Evolutionary conservation across 2,329 filamentous ascomycete genomes (phyloP).

Genomic region (Ascosphaera aggregata): DNA sequence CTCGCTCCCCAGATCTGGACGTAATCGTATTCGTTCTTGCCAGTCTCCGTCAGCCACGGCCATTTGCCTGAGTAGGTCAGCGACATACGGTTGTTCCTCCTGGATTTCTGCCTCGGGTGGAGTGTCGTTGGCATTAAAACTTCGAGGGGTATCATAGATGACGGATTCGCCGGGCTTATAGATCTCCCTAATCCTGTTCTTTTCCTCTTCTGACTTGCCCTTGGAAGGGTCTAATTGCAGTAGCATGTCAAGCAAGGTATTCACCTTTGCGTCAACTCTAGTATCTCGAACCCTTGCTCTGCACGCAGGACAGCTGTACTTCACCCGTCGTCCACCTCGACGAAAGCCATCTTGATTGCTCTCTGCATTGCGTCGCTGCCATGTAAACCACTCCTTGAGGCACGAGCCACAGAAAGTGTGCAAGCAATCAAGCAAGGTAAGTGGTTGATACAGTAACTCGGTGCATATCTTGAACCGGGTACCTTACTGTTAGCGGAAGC

Average conservation of each 20-base stretch:
- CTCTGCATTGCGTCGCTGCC: conserved; percentile 32
- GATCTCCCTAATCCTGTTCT: conserved; percentile 46
- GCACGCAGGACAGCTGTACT: conserved; percentile 65
- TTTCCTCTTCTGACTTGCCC: conserved; percentile 46
- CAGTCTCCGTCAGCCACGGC: no score
- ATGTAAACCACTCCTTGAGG: conserved; percentile 86
- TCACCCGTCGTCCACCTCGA: conserved; percentile 5
- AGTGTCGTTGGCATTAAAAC: conserved; percentile 11
- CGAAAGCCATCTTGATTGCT: conserved; percentile 24
- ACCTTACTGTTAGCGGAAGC: conserved; percentile 1
- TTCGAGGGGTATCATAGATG: conserved; percentile 30
- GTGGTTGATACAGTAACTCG: conserved; percentile 73
- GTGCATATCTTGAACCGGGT: conserved; percentile 57
- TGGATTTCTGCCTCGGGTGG: conserved; percentile 21
- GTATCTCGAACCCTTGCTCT: conserved; percentile 70
- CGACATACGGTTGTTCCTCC: conserved; percentile 43
- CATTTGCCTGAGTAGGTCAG: no score
- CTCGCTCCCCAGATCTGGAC: no score
- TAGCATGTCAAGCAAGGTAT: conserved; percentile 74
- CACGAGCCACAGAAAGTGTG: conserved; percentile 94
- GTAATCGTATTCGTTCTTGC: no score
- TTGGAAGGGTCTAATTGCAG: conserved; percentile 57
- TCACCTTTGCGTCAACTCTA: conserved; percentile 73
- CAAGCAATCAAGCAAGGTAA: conserved; percentile 78
- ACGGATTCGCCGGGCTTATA: conserved; percentile 71